These are phyloP conservation scores for Candida methanosorbosa DNA, from an alignment of 805 yeast species.

Conservation along the genomic window DNA sequence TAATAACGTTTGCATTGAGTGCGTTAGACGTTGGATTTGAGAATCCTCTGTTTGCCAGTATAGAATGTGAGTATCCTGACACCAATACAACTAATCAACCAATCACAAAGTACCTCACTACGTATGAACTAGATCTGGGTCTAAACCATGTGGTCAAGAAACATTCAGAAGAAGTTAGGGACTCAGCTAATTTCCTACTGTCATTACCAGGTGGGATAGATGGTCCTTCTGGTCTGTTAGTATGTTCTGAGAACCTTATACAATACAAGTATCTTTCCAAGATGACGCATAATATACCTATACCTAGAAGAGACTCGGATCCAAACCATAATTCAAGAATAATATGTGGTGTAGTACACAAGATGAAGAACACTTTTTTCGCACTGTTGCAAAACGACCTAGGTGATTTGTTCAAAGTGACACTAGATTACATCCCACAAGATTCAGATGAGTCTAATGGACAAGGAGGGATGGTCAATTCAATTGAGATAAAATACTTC, in stretches of 20 bases:
- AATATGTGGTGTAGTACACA: slow-evolving; percentile 55
- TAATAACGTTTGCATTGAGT: slow-evolving; percentile 42
- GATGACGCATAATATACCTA: slow-evolving; percentile 31
- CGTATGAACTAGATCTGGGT: slow-evolving; percentile 82
- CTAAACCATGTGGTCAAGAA: slow-evolving; percentile 62
- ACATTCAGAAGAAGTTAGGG: slow-evolving; percentile 30
- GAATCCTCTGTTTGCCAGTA: slow-evolving; percentile 76
- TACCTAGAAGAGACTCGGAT: slow-evolving; percentile 40
- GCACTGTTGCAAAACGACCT: slow-evolving; percentile 56
- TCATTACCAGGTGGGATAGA: slow-evolving; percentile 66
- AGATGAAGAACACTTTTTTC: slow-evolving; percentile 54
- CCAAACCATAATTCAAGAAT: slow-evolving; percentile 26
- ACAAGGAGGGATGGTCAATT: slow-evolving; percentile 26
- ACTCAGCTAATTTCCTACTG: slow-evolving; percentile 43
- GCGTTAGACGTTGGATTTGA: slow-evolving; percentile 72
- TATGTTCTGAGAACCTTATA: slow-evolving; percentile 50
- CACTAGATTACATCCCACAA: slow-evolving; percentile 34
- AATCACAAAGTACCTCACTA: slow-evolving; percentile 37
- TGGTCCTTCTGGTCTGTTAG: slow-evolving; percentile 62
- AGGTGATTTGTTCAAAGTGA: slow-evolving; percentile 74
- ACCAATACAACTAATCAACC: slow-evolving; percentile 20
- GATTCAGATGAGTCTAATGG: slow-evolving; percentile 29
- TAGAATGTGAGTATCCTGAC: slow-evolving; percentile 53
- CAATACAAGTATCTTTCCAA: slow-evolving; percentile 37
- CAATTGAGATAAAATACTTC: slow-evolving; percentile 55